Conservation (phyloP, 805 yeast genomes). For the Candida silvicultrix region DNA sequence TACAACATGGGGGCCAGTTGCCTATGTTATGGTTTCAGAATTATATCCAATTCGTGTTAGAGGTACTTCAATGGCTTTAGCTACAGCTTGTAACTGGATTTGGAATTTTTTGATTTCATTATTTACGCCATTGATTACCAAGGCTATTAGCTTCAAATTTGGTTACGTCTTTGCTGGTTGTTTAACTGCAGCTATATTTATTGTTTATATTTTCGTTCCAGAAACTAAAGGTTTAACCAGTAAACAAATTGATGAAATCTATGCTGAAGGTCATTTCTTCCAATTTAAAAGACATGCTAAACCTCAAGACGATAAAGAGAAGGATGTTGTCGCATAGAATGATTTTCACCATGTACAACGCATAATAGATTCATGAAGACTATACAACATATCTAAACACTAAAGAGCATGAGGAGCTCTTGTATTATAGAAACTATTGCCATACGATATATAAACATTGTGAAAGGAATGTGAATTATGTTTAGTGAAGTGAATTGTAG, state of each 20-base stretch:
- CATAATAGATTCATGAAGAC: background rate
- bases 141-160: constrained; percentile 53
- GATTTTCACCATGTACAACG: background rate
- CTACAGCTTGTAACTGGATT: constrained; percentile 61
- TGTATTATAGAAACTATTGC: no score
- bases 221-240: constrained; percentile 61
- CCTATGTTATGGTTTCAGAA: constrained; percentile 61
- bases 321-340: background rate
- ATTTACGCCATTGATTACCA: constrained; percentile 64
- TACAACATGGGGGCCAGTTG: constrained; percentile 68
- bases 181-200: constrained; percentile 39
- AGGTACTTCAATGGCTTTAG: constrained; percentile 54
- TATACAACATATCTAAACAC: background rate
- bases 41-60: constrained; percentile 63
- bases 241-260: constrained; percentile 31
- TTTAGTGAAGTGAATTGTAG: background rate
- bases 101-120: constrained; percentile 61
- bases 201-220: constrained; percentile 47
- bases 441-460: no score
- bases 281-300: background rate
- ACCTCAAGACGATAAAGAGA: background rate
- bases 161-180: constrained; percentile 58
- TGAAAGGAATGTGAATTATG: no score
- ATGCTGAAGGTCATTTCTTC: background rate
- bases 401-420: background rate